phyloP scores from a whole-genome alignment of 2,329 filamentous ascomycete genomes.

The Emmonsia crescens region DNA sequence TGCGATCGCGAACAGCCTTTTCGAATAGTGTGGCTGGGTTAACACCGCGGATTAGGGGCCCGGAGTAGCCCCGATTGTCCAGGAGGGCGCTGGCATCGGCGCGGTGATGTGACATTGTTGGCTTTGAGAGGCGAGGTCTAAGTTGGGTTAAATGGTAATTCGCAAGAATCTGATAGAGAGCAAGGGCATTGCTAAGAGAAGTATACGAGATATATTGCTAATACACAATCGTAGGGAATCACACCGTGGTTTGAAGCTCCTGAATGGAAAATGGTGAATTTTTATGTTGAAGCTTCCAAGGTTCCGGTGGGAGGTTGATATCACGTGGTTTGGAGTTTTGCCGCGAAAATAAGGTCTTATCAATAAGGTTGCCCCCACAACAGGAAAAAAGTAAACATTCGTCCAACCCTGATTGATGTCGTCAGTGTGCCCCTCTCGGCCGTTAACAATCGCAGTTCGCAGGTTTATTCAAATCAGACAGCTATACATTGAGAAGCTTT shows the following conservation, averaged over 20 bases:
- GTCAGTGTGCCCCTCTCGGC: neutral
- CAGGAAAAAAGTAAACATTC: neutral
- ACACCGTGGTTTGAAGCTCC: neutral
- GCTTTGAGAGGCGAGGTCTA: too few species aligned
- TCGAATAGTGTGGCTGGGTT: constrained; percentile 95
- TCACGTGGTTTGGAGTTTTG: neutral
- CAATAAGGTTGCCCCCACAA: constrained; percentile 6
- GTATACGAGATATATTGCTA: neutral
- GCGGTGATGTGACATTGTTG: constrained; percentile 46
- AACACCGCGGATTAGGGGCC: constrained; percentile 69
- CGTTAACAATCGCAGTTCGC: neutral
- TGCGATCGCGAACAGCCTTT: constrained; percentile 88
- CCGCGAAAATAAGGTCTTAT: neutral
- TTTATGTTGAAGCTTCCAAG: neutral
- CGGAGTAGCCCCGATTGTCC: constrained; percentile 77
- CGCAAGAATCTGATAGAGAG: neutral
- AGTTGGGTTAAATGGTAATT: neutral
- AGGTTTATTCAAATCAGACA: too few species aligned
- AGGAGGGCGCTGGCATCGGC: constrained; percentile 70
- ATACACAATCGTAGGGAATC: neutral
- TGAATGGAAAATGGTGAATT: neutral
- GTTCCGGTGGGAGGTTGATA: neutral
- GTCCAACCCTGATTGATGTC: neutral
- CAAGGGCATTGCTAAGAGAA: neutral
- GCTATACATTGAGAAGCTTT: neutral